phyloP scores from a whole-genome alignment of 73 alveolate species.

The Blepharisma stoltei region DNA sequence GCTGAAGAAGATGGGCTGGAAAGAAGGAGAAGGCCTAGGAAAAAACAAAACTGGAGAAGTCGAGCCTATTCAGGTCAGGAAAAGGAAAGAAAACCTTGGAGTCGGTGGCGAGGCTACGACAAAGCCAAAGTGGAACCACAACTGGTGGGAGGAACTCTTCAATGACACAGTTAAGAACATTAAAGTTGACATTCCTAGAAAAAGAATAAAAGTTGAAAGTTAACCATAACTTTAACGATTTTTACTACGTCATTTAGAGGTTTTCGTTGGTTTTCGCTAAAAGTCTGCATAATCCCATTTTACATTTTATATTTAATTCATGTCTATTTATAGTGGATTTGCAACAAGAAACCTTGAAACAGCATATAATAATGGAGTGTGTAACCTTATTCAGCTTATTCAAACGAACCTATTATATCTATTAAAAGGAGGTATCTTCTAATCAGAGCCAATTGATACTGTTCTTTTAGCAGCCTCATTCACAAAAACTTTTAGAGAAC shows the following conservation, averaged over 20 bases:
- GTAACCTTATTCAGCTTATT: not conserved
- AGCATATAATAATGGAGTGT: conserved; percentile 15
- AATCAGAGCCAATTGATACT: not conserved
- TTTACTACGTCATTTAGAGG: too few species aligned
- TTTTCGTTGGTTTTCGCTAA: too few species aligned
- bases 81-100: conserved; percentile 56
- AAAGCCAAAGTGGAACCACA: conserved; percentile 47
- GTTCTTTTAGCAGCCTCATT: not conserved
- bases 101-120: conserved; percentile 43
- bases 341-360: conserved; percentile 27
- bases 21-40: conserved; percentile 64
- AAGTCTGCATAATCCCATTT: too few species aligned
- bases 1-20: conserved; percentile 68
- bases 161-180: conserved; percentile 41
- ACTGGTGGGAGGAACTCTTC: conserved; percentile 58
- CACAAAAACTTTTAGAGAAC: not conserved
- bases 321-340: conserved; percentile 32
- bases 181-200: not conserved
- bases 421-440: not conserved
- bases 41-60: conserved; percentile 39
- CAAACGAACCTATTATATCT: conserved; percentile 9
- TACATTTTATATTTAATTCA: not conserved
- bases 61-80: conserved; percentile 49
- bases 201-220: not conserved
- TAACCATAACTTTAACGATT: not conserved